A percentile compares a stretch with the other conserved stretches of the same genome.
phyloP scores from a whole-genome alignment of 2,329 filamentous ascomycete genomes.

The Chaetothyriales sp. region DNA sequence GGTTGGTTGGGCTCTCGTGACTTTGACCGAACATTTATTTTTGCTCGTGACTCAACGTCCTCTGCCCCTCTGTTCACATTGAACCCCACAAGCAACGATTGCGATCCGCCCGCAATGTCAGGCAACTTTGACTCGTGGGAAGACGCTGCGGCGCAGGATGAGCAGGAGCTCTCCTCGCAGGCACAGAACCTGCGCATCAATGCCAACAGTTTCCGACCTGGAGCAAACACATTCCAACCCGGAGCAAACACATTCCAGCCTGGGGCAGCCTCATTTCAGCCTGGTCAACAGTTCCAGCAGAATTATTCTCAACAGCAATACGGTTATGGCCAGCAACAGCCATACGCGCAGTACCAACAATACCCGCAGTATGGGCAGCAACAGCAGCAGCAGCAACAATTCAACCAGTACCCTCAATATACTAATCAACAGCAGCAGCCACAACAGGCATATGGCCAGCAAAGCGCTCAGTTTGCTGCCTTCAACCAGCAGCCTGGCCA shows the following conservation, averaged over 20 bases:
- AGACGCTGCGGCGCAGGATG: conserved; percentile 62
- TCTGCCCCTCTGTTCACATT: not conserved
- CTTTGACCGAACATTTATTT: not conserved
- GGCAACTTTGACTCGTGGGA: conserved; percentile 83
- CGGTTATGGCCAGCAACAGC: conserved; percentile 35
- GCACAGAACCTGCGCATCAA: conserved; percentile 50
- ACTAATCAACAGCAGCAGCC: conserved; percentile 21
- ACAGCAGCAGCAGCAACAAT: conserved; percentile 30
- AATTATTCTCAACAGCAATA: conserved; percentile 36
- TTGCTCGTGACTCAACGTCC: not conserved
- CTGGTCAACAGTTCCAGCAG: conserved; percentile 51
- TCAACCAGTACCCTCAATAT: conserved; percentile 32
- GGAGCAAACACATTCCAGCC: conserved; percentile 56
- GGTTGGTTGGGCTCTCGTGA: not conserved
- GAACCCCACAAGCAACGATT: not conserved
- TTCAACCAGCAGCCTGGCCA: conserved; percentile 26
- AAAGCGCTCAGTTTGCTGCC: conserved; percentile 30
- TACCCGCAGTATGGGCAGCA: conserved; percentile 44
- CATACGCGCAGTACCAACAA: conserved; percentile 36
- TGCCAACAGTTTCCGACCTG: conserved; percentile 47
- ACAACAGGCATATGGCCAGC: conserved; percentile 29
- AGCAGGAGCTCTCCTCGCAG: conserved; percentile 55
- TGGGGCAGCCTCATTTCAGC: conserved; percentile 55
- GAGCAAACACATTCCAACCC: conserved; percentile 57
- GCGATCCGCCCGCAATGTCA: conserved; percentile 46